These are phyloP conservation scores for Termitomyces sp. DNA, from an alignment of 1,284 basidiomycete genomes.

Conservation along the genomic window DNA sequence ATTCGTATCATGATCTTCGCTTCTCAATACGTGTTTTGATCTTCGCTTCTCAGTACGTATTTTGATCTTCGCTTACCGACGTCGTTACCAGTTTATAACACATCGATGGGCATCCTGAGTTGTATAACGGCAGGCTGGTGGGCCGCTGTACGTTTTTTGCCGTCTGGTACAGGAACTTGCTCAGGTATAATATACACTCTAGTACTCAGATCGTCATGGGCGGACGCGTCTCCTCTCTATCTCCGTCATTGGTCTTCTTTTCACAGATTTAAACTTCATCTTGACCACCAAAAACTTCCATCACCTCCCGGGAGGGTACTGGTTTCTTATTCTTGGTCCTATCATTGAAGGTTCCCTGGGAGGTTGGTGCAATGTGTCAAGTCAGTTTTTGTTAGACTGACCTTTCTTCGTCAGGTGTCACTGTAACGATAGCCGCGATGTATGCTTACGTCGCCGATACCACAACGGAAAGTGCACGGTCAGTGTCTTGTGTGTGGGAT, in stretches of 20 bases:
- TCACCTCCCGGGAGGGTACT: slow-evolving; percentile 73
- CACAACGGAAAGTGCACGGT: slow-evolving; percentile 46
- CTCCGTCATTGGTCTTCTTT: slow-evolving; percentile 57
- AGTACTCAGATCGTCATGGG: slow-evolving; percentile 80
- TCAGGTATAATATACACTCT: neutral
- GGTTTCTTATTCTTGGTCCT: slow-evolving; percentile 74
- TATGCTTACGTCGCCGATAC: slow-evolving; percentile 66
- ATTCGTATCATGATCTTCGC: neutral
- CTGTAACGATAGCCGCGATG: slow-evolving; percentile 43
- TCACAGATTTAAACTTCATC: slow-evolving; percentile 66
- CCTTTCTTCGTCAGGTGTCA: slow-evolving; percentile 37
- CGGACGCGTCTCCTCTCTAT: slow-evolving; percentile 64
- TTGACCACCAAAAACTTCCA: slow-evolving; percentile 57
- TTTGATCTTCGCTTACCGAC: slow-evolving; percentile 3
- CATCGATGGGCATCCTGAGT: slow-evolving; percentile 67
- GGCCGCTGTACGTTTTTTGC: slow-evolving; percentile 54
- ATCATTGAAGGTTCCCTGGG: slow-evolving; percentile 75
- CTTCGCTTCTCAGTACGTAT: neutral
- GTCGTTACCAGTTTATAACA: slow-evolving; percentile 45
- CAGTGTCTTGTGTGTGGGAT: neutral
- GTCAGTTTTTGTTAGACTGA: neutral
- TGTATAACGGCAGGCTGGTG: slow-evolving; percentile 82
- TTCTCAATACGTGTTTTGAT: neutral
- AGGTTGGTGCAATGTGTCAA: slow-evolving; percentile 39
- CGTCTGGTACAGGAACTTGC: neutral